phyloP scores from a whole-genome alignment of 768 basidiomycete species.

The Neoboletus brunneissimus region DNA sequence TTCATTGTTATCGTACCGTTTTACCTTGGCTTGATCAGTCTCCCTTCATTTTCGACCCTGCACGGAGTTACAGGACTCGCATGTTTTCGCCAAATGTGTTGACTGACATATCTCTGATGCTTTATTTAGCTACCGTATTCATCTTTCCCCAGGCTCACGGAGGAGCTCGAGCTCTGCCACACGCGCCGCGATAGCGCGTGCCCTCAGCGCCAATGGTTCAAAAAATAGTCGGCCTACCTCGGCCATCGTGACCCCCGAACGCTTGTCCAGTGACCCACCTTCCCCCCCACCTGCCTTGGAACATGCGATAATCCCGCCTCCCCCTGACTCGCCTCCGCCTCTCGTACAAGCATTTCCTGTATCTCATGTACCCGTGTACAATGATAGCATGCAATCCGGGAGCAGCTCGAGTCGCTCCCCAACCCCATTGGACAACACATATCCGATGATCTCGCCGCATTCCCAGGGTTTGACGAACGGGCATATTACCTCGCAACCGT shows the following conservation, averaged over 20 bases:
- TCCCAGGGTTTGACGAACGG: constrained; percentile 38
- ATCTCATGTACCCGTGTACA: constrained; percentile 22
- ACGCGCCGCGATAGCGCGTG: constrained; percentile 54
- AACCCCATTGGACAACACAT: constrained; percentile 44
- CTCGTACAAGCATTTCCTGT: constrained; percentile 44
- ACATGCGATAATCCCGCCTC: constrained; percentile 39
- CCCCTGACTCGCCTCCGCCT: constrained; percentile 56
- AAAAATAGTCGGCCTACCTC: constrained; percentile 28
- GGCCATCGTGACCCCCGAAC: constrained; percentile 26
- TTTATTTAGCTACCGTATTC: constrained; percentile 66
- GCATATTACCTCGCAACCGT: constrained; percentile 30
- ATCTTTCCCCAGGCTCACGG: constrained; percentile 76
- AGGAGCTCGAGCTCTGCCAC: constrained; percentile 55
- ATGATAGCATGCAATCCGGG: constrained; percentile 30
- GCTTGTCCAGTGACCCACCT: constrained; percentile 23
- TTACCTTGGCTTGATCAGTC: not conserved
- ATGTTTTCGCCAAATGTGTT: not conserved
- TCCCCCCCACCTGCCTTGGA: constrained; percentile 45
- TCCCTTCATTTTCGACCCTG: constrained; percentile 16
- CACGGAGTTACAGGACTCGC: constrained; percentile 6
- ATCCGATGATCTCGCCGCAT: constrained; percentile 37
- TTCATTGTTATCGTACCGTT: not conserved
- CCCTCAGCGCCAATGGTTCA: constrained; percentile 27
- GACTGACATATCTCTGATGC: constrained; percentile 12
- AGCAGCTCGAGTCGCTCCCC: constrained; percentile 42